These are phyloP conservation scores for Neurospora tetraspora DNA, from an alignment of 495 filamentous ascomycete species.

Conservation along the genomic window DNA sequence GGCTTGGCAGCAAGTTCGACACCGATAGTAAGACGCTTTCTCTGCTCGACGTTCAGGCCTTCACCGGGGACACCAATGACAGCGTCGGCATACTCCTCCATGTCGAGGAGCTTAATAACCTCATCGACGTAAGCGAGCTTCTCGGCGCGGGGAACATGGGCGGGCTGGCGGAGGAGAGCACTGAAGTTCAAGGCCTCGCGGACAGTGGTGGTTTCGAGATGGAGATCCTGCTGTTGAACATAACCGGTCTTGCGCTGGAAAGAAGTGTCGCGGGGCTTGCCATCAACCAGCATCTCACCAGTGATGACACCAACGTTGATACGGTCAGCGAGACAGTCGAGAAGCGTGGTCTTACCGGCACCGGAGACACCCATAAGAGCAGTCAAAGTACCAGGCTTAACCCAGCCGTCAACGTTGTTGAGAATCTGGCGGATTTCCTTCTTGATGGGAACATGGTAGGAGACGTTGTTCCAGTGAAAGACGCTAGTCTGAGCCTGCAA, in stretches of 20 bases:
- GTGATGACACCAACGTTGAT: constrained; percentile 79
- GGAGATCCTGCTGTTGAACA: constrained; percentile 92
- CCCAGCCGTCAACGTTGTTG: constrained; percentile 79
- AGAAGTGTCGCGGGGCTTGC: constrained; percentile 58
- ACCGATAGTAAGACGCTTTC: constrained; percentile 82
- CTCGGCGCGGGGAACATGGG: constrained; percentile 52
- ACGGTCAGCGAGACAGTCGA: constrained; percentile 65
- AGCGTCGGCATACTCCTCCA: constrained; percentile 81
- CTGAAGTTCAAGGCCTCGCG: constrained; percentile 77
- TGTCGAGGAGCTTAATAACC: constrained; percentile 80
- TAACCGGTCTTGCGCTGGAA: constrained; percentile 95
- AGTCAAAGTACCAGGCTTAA: constrained; percentile 81
- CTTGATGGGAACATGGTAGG: constrained; percentile 87
- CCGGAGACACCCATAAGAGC: constrained; percentile 77
- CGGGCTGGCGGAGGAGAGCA: constrained; percentile 76
- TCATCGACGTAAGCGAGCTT: constrained; percentile 84
- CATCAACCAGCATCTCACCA: constrained; percentile 80
- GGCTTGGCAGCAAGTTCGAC: constrained; percentile 89
- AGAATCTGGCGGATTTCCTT: constrained; percentile 62
- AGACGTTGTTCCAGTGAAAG: constrained; percentile 80
- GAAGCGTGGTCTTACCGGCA: constrained; percentile 64
- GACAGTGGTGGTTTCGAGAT: constrained; percentile 76
- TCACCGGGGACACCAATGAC: constrained; percentile 81
- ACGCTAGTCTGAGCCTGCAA: constrained; percentile 53
- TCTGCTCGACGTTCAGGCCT: constrained; percentile 87